Conservation (phyloP, 306 rosid species). For the Lablab purpureus region DNA sequence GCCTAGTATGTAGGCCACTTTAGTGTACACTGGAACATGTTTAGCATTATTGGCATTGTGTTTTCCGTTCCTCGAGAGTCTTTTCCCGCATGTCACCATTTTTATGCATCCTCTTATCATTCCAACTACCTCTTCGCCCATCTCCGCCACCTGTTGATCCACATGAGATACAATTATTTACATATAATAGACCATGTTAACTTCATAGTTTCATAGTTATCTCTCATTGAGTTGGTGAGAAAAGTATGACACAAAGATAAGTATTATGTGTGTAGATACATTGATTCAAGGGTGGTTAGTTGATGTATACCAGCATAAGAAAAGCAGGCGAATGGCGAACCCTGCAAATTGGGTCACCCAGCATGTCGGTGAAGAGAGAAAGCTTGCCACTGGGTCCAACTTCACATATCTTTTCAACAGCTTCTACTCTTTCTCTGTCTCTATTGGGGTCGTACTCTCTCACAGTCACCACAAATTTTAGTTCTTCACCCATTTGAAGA, state of each 20-base stretch:
- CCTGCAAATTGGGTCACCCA: slow-evolving; percentile 95
- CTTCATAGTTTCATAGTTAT: not conserved
- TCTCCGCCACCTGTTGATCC: slow-evolving; percentile 76
- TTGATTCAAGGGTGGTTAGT: not conserved
- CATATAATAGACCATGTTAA: not conserved
- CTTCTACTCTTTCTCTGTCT: slow-evolving; percentile 68
- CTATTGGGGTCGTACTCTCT: slow-evolving; percentile 62
- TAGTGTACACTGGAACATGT: slow-evolving; percentile 73
- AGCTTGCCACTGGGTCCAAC: slow-evolving; percentile 82
- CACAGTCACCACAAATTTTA: slow-evolving; percentile 35
- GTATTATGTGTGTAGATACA: not conserved
- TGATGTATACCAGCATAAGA: slow-evolving; percentile 78
- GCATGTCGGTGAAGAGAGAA: slow-evolving; percentile 82
- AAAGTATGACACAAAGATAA: not conserved
- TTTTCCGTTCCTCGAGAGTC: slow-evolving; percentile 59
- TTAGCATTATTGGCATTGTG: slow-evolving; percentile 21
- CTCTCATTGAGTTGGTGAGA: not conserved
- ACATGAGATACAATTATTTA: not conserved
- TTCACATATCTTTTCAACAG: slow-evolving; percentile 80
- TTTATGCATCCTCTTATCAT: slow-evolving; percentile 96
- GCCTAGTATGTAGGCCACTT: slow-evolving; percentile 85
- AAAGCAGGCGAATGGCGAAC: slow-evolving; percentile 96
- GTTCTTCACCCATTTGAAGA: slow-evolving; percentile 41
- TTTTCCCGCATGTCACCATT: slow-evolving; percentile 83
- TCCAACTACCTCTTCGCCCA: slow-evolving; percentile 76